Evolutionary conservation across 768 basidiomycete species (phyloP).

Genomic region (Lentinula aciculospora): DNA sequence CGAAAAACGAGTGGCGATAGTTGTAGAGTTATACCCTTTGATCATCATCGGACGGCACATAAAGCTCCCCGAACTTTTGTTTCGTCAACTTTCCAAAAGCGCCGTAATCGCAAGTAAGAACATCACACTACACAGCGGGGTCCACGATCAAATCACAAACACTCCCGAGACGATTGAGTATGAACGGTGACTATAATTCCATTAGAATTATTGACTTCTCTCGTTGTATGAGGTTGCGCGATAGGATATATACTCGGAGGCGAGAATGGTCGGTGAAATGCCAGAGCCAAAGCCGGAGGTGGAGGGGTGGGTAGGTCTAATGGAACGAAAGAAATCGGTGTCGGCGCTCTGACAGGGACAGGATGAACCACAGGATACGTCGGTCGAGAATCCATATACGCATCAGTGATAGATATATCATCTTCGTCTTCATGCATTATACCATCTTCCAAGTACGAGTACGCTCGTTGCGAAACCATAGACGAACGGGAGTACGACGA

Average conservation of each 20-base stretch:
- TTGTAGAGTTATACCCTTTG: background rate
- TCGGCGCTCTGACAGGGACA: background rate
- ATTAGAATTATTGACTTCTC: background rate
- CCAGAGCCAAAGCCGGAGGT: background rate
- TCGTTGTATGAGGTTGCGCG: background rate
- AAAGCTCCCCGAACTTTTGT: no score
- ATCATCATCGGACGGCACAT: no score
- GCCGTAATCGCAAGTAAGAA: no score
- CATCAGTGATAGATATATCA: constrained; percentile 1
- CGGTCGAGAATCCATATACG: background rate
- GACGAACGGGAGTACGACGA: background rate
- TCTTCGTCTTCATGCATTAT: background rate
- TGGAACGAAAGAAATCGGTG: background rate
- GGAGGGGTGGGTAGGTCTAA: background rate
- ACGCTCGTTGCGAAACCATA: background rate
- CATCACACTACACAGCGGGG: no score
- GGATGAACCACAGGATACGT: background rate
- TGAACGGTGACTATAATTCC: background rate
- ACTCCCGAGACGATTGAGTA: background rate
- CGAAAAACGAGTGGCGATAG: background rate
- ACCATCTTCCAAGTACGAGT: background rate
- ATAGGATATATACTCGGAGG: background rate
- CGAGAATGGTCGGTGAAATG: background rate
- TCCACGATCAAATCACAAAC: background rate
- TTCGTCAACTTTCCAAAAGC: no score